Evolutionary conservation across 192 early-diverging fungal species (phyloP), one percentile per base, ranked within the genome.

Genomic region (Coemansia sp.): DNA sequence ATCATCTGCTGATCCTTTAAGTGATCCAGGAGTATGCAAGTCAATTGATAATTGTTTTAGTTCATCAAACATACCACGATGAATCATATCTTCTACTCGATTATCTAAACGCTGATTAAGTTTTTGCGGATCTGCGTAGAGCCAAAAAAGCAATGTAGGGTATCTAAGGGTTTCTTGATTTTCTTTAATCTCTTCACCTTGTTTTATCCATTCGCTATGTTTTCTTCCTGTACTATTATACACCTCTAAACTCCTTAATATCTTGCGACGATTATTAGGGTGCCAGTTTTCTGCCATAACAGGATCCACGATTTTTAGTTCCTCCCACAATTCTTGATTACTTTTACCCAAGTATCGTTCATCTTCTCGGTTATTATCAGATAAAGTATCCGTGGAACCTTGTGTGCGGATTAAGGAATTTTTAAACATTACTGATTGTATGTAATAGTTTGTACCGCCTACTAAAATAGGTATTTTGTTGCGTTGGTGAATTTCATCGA

Each of bases 401-500:
- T 28, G 46, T 50, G 20, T 49, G 15, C 26, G 46, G 51, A 50
- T 53, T 42, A 18, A 94, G 64, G 83, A 81, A 30, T 91, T 79
- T 28, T 81, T 67, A 81, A 88, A 99, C 28, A 99, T 66, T 4
- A 92, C 59, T 2, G 86, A 86, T 60, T 99, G 96, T 24, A 99
- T 84, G 64, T 99, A 99, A 68, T 99, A 99, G 58, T 95, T 84
- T 5, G 94, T 99, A 33, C 96, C 96, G 28, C 96, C 96, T 6
- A 94, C 94, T 6, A 99, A 70, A 9, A 99, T 84, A 3, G 96
- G 92, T 13, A 91, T 43, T 15, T 78, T 69, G 44, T 85, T 60
- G 10, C 88, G 79, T 18, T 59, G 48, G 42, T 93, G 85, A 27
- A 96, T 87, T 17, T 86, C 78, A n/a, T 79, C 48, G 49, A 97